Evolutionary conservation across 768 basidiomycete genomes (phyloP).

Genomic region (Royoungia palumana): DNA sequence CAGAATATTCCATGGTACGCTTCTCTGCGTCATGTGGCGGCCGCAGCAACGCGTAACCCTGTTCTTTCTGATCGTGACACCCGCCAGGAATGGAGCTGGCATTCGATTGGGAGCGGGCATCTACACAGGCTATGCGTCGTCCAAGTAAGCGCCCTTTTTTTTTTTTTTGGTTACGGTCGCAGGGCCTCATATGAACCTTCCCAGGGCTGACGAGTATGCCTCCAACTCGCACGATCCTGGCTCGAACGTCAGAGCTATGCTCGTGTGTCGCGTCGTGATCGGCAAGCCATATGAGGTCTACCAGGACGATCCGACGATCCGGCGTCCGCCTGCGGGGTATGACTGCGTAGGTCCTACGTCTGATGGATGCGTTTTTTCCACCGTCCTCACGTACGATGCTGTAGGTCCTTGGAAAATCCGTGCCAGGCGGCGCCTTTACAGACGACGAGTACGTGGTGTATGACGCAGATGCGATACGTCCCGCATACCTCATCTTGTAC

Average conservation of each 20-base stretch:
- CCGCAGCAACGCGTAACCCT: too few species aligned
- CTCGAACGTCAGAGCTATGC: conserved; percentile 16
- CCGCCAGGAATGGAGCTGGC: conserved; percentile 10
- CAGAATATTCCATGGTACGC: conserved; percentile 14
- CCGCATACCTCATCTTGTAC: conserved; percentile 27
- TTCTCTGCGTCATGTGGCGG: background rate
- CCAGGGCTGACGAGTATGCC: conserved; percentile 22
- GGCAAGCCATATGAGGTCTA: conserved; percentile 7
- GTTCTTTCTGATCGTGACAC: conserved; percentile 3
- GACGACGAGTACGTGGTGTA: conserved; percentile 29
- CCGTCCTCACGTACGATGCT: background rate
- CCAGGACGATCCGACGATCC: conserved; percentile 11
- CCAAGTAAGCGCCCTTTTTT: conserved; percentile 25
- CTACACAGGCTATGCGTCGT: conserved; percentile 21
- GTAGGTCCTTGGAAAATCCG: conserved; percentile 17
- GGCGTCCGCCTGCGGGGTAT: conserved; percentile 14
- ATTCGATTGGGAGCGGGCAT: conserved; percentile 26
- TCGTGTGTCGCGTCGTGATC: conserved; percentile 24
- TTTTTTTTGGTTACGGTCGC: background rate
- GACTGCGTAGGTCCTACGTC: conserved; percentile 18
- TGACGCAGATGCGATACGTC: conserved; percentile 20
- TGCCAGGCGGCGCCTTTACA: conserved; percentile 6
- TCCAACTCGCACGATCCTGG: conserved; percentile 3
- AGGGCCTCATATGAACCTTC: background rate
- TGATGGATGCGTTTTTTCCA: background rate